Conservation (phyloP, 306 rosid genomes). For the Lagenaria siceraria region DNA sequence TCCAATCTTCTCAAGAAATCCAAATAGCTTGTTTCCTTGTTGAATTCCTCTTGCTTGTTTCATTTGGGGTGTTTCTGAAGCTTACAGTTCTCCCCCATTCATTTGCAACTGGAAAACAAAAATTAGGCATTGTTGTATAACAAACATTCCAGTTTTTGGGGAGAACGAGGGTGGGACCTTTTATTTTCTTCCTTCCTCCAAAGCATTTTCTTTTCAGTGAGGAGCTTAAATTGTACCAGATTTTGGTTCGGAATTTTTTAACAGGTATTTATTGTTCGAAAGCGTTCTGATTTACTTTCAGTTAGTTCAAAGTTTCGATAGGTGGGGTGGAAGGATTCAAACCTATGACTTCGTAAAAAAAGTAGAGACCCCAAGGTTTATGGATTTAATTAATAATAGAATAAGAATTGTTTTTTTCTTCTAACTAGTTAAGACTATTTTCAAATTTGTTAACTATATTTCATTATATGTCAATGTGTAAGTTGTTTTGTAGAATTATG, state of each 20-base stretch:
- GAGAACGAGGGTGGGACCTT: not conserved
- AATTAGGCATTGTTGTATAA: not conserved
- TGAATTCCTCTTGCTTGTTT: not conserved
- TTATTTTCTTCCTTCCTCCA: not conserved
- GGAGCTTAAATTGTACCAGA: not conserved
- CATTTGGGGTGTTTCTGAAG: not conserved
- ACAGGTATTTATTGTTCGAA: not conserved
- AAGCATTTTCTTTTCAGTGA: not conserved
- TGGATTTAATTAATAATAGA: no score
- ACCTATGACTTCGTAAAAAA: no score
- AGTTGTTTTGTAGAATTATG: no score
- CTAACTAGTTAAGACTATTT: no score
- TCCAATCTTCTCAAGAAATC: conserved; percentile 39
- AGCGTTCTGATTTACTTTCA: not conserved
- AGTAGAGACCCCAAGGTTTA: no score
- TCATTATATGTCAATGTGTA: no score
- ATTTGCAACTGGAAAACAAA: not conserved
- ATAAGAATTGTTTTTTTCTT: no score
- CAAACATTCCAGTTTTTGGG: not conserved
- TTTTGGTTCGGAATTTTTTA: not conserved
- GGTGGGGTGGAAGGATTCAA: not conserved
- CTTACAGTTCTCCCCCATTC: not conserved
- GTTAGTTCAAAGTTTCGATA: not conserved
- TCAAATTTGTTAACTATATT: no score
- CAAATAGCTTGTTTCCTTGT: conserved; percentile 25